A percentile compares a stretch with the other conserved stretches of the same genome.
Evolutionary conservation across 768 basidiomycete genomes (phyloP).

Genomic region (Boletus vermiculosoides): DNA sequence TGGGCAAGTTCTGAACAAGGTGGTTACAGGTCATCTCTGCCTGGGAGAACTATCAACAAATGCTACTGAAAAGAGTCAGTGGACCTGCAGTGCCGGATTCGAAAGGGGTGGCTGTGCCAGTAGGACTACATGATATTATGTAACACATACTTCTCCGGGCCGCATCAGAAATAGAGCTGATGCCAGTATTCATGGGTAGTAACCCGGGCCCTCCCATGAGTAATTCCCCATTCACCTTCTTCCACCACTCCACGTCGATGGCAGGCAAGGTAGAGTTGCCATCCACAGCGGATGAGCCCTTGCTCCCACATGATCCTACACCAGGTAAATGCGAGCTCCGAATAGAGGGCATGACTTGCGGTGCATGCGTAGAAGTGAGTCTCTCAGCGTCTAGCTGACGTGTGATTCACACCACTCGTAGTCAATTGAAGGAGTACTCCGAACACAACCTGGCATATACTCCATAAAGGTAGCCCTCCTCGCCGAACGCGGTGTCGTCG

Average conservation of each 20-base stretch:
- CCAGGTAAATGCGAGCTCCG: slow-evolving; percentile 70
- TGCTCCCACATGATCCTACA: slow-evolving; percentile 15
- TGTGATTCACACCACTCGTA: slow-evolving; percentile 26
- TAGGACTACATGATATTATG: background rate
- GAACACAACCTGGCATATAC: slow-evolving; percentile 82
- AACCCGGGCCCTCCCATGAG: background rate
- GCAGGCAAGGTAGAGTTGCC: slow-evolving; percentile 5
- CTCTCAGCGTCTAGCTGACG: background rate
- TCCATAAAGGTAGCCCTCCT: slow-evolving; percentile 95
- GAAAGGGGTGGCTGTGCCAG: background rate
- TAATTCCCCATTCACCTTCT: background rate
- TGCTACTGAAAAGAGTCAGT: slow-evolving; percentile 53
- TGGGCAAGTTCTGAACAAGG: background rate
- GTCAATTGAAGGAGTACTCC: slow-evolving; percentile 84
- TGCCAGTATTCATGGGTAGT: too few species aligned
- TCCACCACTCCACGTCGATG: slow-evolving; percentile 7
- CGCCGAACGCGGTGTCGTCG: slow-evolving; percentile 88
- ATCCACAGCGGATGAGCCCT: slow-evolving; percentile 20
- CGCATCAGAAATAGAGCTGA: slow-evolving; percentile 5
- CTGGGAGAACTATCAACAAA: slow-evolving; percentile 84
- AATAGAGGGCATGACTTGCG: slow-evolving; percentile 90
- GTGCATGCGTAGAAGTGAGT: slow-evolving; percentile 82
- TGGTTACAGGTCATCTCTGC: slow-evolving; percentile 59
- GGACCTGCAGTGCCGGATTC: background rate
- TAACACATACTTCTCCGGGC: background rate